phyloP scores from a whole-genome alignment of 352 stramenopile species.

The Pythium utonaiense region DNA sequence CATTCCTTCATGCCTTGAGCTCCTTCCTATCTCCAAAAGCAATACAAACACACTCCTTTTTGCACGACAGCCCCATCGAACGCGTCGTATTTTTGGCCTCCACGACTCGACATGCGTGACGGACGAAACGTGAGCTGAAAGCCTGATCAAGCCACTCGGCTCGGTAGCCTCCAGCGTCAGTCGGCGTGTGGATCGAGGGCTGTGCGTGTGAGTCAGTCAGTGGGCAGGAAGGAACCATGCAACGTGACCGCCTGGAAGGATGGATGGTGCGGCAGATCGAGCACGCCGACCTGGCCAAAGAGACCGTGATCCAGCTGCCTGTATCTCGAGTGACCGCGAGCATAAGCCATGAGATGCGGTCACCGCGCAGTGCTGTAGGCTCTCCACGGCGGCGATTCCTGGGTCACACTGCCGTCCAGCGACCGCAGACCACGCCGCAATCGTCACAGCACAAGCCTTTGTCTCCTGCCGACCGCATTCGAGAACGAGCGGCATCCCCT shows the following conservation, averaged over 20 bases:
- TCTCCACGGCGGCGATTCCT: slow-evolving; percentile 21
- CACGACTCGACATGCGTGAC: not conserved
- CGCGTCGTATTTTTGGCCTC: not conserved
- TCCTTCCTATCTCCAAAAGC: not conserved
- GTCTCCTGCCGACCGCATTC: slow-evolving; percentile 8
- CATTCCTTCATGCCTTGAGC: not conserved
- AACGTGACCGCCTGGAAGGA: slow-evolving; percentile 64
- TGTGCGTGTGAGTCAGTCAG: not conserved
- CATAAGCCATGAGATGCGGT: slow-evolving; percentile 1
- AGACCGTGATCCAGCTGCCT: slow-evolving; percentile 61
- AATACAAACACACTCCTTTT: slow-evolving; percentile 5
- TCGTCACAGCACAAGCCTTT: not conserved
- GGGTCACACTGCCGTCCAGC: slow-evolving; percentile 6
- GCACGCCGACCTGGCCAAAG: slow-evolving; percentile 59
- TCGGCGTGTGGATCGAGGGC: not conserved
- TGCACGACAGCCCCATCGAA: not conserved
- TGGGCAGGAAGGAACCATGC: slow-evolving; percentile 29
- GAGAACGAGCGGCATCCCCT: not conserved
- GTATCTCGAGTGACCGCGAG: slow-evolving; percentile 7
- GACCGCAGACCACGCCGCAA: slow-evolving; percentile 13
- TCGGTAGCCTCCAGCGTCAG: no score
- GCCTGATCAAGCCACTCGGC: not conserved
- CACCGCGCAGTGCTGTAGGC: slow-evolving; percentile 13
- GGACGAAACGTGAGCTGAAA: not conserved
- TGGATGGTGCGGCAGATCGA: slow-evolving; percentile 78